Evolutionary conservation across 148 eudicot species (phyloP).

Genomic region (Nepenthes gracilis): DNA sequence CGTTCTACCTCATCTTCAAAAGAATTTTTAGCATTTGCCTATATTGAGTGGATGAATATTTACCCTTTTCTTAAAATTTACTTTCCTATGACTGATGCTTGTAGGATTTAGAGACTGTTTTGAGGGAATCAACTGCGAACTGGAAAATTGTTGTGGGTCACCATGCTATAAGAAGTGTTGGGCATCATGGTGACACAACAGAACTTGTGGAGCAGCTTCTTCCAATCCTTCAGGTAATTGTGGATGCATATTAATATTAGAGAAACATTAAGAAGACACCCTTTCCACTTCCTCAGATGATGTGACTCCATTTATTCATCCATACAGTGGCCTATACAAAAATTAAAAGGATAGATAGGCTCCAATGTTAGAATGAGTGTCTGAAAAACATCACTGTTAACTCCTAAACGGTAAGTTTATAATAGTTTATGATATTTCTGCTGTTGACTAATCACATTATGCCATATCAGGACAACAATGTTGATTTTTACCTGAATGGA

Average conservation of each 20-base stretch:
- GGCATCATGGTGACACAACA: slow-evolving; percentile 64
- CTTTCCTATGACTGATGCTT: not conserved
- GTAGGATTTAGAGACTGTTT: slow-evolving; percentile 54
- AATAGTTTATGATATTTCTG: not conserved
- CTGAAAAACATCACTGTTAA: too few relatives aligned
- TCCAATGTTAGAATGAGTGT: too few relatives aligned
- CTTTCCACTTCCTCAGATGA: too few relatives aligned
- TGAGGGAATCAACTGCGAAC: slow-evolving; percentile 54
- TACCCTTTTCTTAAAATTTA: not conserved
- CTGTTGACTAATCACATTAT: not conserved
- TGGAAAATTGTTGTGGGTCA: slow-evolving; percentile 96
- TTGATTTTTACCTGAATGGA: slow-evolving; percentile 76
- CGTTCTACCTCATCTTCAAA: too few relatives aligned
- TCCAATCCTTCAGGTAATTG: slow-evolving; percentile 24
- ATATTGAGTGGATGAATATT: too few relatives aligned
- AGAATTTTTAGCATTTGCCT: too few relatives aligned
- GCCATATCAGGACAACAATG: slow-evolving; percentile 16
- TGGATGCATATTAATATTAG: not conserved
- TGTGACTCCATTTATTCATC: too few relatives aligned
- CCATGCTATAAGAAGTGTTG: slow-evolving; percentile 69
- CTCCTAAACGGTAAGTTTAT: too few relatives aligned
- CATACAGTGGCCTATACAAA: too few relatives aligned
- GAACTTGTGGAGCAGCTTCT: slow-evolving; percentile 59
- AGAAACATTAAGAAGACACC: not conserved
- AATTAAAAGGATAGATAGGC: too few relatives aligned